Evolutionary conservation across 306 rosid species (phyloP).

Genomic region (Senna siamea): DNA sequence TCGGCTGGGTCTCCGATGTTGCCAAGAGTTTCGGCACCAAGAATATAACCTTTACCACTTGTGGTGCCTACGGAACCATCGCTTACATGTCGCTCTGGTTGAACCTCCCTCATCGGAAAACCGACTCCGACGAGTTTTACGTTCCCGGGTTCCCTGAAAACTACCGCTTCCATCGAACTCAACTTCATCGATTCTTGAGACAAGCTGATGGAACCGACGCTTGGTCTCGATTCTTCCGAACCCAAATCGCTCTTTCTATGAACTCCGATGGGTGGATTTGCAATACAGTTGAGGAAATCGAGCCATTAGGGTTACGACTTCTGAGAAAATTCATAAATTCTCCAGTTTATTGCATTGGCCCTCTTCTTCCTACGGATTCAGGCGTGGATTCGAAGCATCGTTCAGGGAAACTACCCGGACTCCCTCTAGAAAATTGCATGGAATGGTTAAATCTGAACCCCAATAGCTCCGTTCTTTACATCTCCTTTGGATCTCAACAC

Average conservation of each 20-base stretch:
- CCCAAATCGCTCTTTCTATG: conserved; percentile 39
- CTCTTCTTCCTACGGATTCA: conserved; percentile 46
- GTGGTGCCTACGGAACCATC: conserved; percentile 76
- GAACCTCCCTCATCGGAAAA: conserved; percentile 62
- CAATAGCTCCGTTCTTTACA: conserved; percentile 58
- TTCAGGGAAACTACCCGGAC: conserved; percentile 55
- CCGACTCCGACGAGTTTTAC: conserved; percentile 51
- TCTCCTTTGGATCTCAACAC: conserved; percentile 89
- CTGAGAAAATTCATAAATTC: conserved; percentile 49
- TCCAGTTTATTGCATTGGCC: conserved; percentile 63
- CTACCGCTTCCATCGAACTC: conserved; percentile 53
- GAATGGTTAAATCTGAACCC: conserved; percentile 60
- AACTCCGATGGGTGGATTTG: conserved; percentile 70
- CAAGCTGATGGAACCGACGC: conserved; percentile 61
- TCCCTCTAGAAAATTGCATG: conserved; percentile 50
- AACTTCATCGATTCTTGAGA: conserved; percentile 47
- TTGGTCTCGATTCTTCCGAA: conserved; percentile 59
- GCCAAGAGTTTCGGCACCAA: conserved; percentile 50
- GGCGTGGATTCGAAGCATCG: conserved; percentile 36
- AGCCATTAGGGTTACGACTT: conserved; percentile 57
- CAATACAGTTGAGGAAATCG: conserved; percentile 68
- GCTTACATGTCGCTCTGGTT: conserved; percentile 65
- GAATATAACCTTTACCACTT: conserved; percentile 56
- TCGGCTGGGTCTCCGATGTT: conserved; percentile 60
- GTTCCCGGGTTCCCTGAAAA: conserved; percentile 67